Base-by-base conservation (phyloP, 352 stramenopile species). In the Globisporangium orthogonon region DNA sequence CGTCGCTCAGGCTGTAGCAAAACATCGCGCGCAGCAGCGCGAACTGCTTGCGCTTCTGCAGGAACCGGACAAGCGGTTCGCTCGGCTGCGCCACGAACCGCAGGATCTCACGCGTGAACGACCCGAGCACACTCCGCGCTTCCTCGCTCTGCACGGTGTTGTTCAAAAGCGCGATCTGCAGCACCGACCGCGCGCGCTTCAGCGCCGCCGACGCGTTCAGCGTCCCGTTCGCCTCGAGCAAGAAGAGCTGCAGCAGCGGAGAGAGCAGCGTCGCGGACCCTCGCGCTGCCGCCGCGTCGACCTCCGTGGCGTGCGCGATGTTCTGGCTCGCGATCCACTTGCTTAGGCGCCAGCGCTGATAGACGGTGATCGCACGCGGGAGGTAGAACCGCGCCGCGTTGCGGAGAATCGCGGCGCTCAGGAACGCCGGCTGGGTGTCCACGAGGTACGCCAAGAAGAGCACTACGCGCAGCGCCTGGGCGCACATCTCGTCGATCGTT, bases 321-420 rank as follows among this genome's bases (percentile, higher is more conserved):
- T 81, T 76, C 60, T 87, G 78, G 40, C 62, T 86, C 28, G 74
- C 63, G 35, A 91, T 54, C 73, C 74, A 86, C 33, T 71, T 67
- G 53, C 74, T 82, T n/a, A 88, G 63, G n/a, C 69, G 67, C 78
- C 78, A 91, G 30, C 75, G 76, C 62, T 87, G 81, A 55, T 89
- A 89, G 17, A 85, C 71, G 0, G 69, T 77, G 50, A 91, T 88
- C 1, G 78, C 67, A 39, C 82, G 78, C 0, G 78, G 77, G 9
- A 91, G 39, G 35, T 81, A 71, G 14, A 72, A 60, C 6, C 66
- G 69, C 33, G 80, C 56, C 11, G 89, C 71, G 9, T 68, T 65
- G 28, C 64, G 70, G 44, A 91, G 41, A 0, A 68, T 75, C 3
- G 60, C 48, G 18, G 70, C 66, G 14, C 65, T 70, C 50, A 91